Conservation (phyloP, 345 rosid species). For the Hibiscus trionum region DNA sequence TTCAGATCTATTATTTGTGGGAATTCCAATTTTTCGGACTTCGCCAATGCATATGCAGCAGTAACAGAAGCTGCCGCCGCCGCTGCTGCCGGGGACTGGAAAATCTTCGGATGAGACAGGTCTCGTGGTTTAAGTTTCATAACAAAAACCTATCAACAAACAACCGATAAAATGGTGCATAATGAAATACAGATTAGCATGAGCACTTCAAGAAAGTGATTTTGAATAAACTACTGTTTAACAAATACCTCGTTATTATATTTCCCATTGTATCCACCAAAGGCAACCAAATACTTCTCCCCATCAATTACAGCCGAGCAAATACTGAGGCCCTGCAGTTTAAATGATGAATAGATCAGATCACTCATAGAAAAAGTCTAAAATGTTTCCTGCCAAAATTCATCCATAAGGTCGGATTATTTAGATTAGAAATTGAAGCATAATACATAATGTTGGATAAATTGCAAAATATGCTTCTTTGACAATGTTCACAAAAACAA, state of each 20-base stretch:
- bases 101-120: constrained; percentile 61
- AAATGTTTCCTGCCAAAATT: background rate
- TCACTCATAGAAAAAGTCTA: background rate
- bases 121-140: constrained; percentile 76
- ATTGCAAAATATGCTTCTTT: background rate
- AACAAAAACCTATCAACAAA: constrained; percentile 49
- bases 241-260: constrained; percentile 75
- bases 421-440: background rate
- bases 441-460: background rate
- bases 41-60: constrained; percentile 90
- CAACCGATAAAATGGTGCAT: background rate
- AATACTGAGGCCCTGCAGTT: constrained; percentile 80
- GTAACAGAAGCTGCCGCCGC: constrained; percentile 95
- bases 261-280: constrained; percentile 97
- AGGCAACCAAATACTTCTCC: constrained; percentile 73
- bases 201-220: background rate
- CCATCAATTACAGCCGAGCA: constrained; percentile 59
- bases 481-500: background rate
- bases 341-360: background rate
- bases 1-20: constrained; percentile 28
- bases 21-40: constrained; percentile 65
- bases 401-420: background rate
- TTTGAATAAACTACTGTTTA: background rate
- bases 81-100: constrained; percentile 92
- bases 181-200: background rate